Evolutionary conservation across 345 rosid genomes (phyloP).

Genomic region (Excoecaria cochinchinensis): DNA sequence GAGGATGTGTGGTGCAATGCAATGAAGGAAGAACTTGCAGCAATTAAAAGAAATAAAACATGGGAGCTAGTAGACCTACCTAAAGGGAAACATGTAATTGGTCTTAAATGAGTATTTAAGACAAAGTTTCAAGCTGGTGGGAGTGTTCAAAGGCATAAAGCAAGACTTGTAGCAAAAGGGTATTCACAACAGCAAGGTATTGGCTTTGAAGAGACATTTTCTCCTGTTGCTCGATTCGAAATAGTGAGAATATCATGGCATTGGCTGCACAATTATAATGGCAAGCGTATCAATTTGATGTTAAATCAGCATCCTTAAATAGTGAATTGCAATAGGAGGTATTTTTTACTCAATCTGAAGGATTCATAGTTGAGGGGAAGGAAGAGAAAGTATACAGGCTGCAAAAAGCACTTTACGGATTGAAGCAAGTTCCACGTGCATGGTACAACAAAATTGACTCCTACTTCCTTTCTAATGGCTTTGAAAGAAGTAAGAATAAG

Average conservation of each 20-base stretch:
- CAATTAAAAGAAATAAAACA: too few relatives aligned
- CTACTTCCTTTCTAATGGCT: not conserved
- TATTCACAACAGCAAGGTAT: not conserved
- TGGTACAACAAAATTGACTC: too few relatives aligned
- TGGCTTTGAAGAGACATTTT: not conserved
- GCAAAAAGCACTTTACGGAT: too few relatives aligned
- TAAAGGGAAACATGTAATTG: not conserved
- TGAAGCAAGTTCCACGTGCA: too few relatives aligned
- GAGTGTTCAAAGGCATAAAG: not conserved
- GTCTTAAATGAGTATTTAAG: not conserved
- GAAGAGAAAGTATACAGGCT: too few relatives aligned
- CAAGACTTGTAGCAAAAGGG: not conserved
- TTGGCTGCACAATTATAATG: too few relatives aligned
- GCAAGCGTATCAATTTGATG: too few relatives aligned
- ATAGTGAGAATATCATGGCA: too few relatives aligned
- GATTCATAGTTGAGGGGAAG: not conserved
- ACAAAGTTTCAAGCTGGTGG: not conserved
- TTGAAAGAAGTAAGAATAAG: slow-evolving; percentile 8
- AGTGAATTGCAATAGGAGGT: not conserved
- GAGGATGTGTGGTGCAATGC: not conserved
- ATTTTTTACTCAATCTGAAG: not conserved
- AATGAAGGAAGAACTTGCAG: too few relatives aligned
- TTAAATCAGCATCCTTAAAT: not conserved
- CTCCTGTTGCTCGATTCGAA: not conserved
- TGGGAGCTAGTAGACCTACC: too few relatives aligned